Evolutionary conservation across 1,284 basidiomycete species (phyloP), one percentile per base, ranked within the genome.

Genomic region (Apiotrichum domesticum): DNA sequence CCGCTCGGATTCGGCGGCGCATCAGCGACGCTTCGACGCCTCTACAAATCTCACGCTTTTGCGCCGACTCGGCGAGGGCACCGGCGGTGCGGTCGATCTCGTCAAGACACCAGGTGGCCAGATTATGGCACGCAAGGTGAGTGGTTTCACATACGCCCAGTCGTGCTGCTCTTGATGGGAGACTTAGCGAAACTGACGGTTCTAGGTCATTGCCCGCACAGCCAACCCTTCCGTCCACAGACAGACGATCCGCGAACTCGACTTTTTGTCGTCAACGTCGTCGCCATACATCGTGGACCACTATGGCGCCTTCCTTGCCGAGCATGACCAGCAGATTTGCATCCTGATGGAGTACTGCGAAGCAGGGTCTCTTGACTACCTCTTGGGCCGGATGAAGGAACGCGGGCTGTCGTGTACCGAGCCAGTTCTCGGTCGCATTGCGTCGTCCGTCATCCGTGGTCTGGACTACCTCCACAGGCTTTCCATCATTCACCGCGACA

Each of bases 261-360:
- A 85, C 51, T 93, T 98, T 76, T 89, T 92, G 63, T 86, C 90
- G 41, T 83, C 85, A 44, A 92, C 88, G 57, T 80, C 85, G 48
- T 91, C 96, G 66, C 79, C 85, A 62, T 94, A 92, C 73, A 96
- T 99, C 75, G 87, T 95, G 54, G 81, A 84, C 55, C 98, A 95
- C 79, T 88, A 90, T 70, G 96, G 95, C 49, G 93, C 93, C 14
- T 98, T 95, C 78, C 87, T 98, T 75, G 88, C 91, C 37, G 89
- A 91, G 35, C 90, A 88, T 44, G 88, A 90, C 51, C 88, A 88
- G 63, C 90, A 94, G 75, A 88, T 99, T 70, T 94, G 92, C 69
- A 92, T 99, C 63, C 81, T 96, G 65, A 96, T 98, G 90, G 96
- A 99, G 75, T 88, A 81, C 66, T 82, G 91, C 76, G 93, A 97